Evolutionary conservation across 345 rosid genomes (phyloP).

Genomic region (Draba incana): DNA sequence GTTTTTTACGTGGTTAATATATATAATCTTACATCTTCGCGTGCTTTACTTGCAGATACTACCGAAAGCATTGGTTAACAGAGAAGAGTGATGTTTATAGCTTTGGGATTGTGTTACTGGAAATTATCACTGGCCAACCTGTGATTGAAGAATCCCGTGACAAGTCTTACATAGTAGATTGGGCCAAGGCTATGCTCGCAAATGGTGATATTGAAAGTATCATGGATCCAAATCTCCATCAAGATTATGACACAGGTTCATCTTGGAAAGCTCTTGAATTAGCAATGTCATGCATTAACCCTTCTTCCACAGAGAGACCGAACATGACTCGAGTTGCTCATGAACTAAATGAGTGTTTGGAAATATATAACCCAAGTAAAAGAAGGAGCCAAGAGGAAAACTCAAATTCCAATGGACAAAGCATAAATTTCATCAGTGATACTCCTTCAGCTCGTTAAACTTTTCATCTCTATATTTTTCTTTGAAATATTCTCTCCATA

Average conservation of each 20-base stretch:
- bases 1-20: too few relatives aligned
- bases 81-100: constrained; percentile 59
- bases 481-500: background rate
- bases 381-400: constrained; percentile 10
- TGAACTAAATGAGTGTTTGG: constrained; percentile 42
- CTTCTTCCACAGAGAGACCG: constrained; percentile 37
- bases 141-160: constrained; percentile 26
- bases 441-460: constrained; percentile 34
- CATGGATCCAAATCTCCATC: constrained; percentile 35
- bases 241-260: constrained; percentile 24
- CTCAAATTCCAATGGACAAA: constrained; percentile 9
- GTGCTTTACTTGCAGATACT: constrained; percentile 38
- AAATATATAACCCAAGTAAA: constrained; percentile 2
- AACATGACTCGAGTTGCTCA: constrained; percentile 42
- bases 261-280: constrained; percentile 42
- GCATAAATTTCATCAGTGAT: constrained; percentile 21
- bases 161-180: constrained; percentile 32
- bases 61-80: constrained; percentile 34
- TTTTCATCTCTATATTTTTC: background rate
- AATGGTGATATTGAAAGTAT: constrained; percentile 33
- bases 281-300: constrained; percentile 36
- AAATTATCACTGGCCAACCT: constrained; percentile 46
- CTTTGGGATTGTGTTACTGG: constrained; percentile 50
- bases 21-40: too few relatives aligned
- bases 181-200: constrained; percentile 26